These are phyloP conservation scores for Aspergillus fischeri DNA, from an alignment of 2,329 filamentous ascomycete genomes.

Conservation along the genomic window DNA sequence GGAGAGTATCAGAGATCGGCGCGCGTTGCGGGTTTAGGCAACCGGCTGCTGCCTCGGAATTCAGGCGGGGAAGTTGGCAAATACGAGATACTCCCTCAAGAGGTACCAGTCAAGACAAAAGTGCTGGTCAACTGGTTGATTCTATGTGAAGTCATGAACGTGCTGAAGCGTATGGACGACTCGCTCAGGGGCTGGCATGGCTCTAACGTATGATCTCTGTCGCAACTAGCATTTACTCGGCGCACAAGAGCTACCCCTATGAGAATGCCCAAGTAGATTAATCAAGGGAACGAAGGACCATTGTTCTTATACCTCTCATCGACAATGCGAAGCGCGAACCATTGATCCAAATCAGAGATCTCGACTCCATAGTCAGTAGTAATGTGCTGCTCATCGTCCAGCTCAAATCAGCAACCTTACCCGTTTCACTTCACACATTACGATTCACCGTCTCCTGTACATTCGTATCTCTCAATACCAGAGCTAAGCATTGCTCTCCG, in stretches of 20 bases:
- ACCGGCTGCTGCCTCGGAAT: background rate
- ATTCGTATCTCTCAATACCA: background rate
- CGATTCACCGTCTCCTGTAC: too few species aligned
- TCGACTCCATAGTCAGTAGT: constrained; percentile 76
- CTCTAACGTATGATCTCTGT: too few species aligned
- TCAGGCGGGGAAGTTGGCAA: background rate
- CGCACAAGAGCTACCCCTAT: too few species aligned
- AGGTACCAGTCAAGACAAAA: too few species aligned
- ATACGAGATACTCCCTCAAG: too few species aligned
- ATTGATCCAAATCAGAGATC: constrained; percentile 70
- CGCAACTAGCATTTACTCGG: too few species aligned
- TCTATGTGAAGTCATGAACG: too few species aligned
- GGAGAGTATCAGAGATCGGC: background rate
- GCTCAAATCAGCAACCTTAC: too few species aligned
- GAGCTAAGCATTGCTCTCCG: too few species aligned
- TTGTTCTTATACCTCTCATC: constrained; percentile 52
- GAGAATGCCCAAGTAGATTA: too few species aligned
- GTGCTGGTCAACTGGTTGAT: too few species aligned
- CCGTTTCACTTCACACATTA: background rate
- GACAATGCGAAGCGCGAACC: constrained; percentile 67
- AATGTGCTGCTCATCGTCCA: constrained; percentile 34
- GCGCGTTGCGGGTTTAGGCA: background rate
- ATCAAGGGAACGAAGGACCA: constrained; percentile 49
- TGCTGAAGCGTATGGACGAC: background rate
- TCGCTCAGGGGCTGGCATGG: background rate